These are phyloP conservation scores for Ophiostoma ips DNA, from an alignment of 2,329 filamentous ascomycete genomes.

Conservation along the genomic window DNA sequence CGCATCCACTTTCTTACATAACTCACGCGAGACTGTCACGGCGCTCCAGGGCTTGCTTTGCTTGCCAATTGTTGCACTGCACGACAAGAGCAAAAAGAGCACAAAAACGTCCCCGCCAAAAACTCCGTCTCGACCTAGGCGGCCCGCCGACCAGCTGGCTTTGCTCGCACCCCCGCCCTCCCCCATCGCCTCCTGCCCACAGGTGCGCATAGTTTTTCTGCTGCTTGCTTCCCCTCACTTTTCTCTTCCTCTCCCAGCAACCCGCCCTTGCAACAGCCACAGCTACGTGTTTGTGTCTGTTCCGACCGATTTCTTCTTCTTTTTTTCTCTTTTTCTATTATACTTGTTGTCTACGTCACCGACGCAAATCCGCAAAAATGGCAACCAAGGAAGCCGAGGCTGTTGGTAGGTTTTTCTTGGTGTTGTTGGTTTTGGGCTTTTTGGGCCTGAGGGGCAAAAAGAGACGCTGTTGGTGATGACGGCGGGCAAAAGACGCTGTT, in stretches of 20 bases:
- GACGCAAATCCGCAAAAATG: constrained; percentile 21
- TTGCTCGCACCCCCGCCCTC: background rate
- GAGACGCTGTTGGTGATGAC: no score
- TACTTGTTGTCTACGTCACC: background rate
- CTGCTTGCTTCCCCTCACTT: constrained; percentile 1
- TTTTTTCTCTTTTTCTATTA: no score
- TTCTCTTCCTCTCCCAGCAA: constrained; percentile 1
- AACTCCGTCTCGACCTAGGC: background rate
- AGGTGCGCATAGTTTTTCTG: background rate
- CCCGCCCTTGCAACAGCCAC: constrained; percentile 5
- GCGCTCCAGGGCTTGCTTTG: constrained; percentile 7
- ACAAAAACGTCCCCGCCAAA: constrained; percentile 7
- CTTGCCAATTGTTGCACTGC: no score
- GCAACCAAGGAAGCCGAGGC: constrained; percentile 31
- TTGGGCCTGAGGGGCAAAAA: background rate
- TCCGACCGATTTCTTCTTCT: no score
- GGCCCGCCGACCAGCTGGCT: constrained; percentile 1
- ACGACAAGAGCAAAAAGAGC: no score
- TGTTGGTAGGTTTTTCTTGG: constrained; percentile 26
- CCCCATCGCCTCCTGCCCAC: constrained; percentile 1
- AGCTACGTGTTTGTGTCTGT: constrained; percentile 1
- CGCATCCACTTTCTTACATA: background rate
- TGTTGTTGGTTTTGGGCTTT: background rate
- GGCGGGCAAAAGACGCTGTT: no score
- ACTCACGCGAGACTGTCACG: background rate